Base-by-base conservation (phyloP, 768 basidiomycete genomes). In the Panellus pusillus region DNA sequence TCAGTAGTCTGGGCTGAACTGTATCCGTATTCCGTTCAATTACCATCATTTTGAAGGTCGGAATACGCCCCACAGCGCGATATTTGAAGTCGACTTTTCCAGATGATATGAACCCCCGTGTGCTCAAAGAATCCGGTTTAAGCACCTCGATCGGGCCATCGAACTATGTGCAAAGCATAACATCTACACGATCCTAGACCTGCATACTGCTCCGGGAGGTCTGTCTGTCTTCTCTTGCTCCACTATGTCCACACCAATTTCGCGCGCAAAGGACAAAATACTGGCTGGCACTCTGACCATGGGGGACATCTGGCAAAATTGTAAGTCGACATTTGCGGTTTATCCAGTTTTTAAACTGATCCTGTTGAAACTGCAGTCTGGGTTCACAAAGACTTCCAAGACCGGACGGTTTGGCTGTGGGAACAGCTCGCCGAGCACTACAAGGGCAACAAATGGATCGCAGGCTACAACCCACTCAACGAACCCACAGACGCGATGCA, bases 341-440 rank as follows among this genome's bases (percentile, higher is more conserved):
- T 14, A 39, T n/a, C n/a, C n/a, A n/a, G n/a, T n/a, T n/a, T n/a
- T n/a, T n/a, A n/a, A n/a, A n/a, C n/a, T n/a, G n/a, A n/a, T n/a
- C n/a, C n/a, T n/a, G n/a, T n/a, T n/a, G n/a, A n/a, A n/a, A n/a
- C n/a, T n/a, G n/a, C 47, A 80, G 83, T 91, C 75, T 93, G 88
- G 87, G 79, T 79, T 45, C 87, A 92, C 76, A 90, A 83, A 60
- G 89, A 92, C 67, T 88, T 90, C 76, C 90, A 91, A 66, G 87
- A 93, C 68, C 82, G 90, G 2, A 69, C 78, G 9, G 67, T 91
- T 47, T 85, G 85, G 83, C 79, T 93, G 37, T 93, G 91, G 91
- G 77, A 77, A 35, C 73, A 89, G 63, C 75, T 92, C 31, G 87
- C 91, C 1, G 75, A 73, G 63, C 88, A 89, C 67, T 91, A 92